Evolutionary conservation across 2,329 filamentous ascomycete species (phyloP).

Genomic region (Tolypocladium paradoxum): DNA sequence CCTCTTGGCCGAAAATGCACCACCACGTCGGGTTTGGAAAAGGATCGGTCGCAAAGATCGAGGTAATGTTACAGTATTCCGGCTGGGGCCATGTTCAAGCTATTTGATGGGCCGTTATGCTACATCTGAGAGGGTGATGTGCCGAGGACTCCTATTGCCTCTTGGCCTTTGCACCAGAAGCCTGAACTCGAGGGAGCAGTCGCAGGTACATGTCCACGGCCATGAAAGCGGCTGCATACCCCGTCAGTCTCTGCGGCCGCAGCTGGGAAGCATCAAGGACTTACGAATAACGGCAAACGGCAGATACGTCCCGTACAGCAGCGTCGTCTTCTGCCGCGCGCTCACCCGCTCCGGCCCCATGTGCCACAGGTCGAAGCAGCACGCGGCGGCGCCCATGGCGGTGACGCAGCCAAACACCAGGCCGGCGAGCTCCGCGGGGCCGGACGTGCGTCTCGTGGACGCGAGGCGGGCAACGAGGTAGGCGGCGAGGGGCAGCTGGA

Average conservation of each 20-base stretch:
- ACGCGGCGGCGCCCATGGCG: slow-evolving; percentile 38
- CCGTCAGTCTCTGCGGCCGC: not conserved
- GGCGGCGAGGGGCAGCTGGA: slow-evolving; percentile 37
- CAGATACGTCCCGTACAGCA: slow-evolving; percentile 39
- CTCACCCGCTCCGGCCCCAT: slow-evolving; percentile 37
- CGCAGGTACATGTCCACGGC: slow-evolving; percentile 44
- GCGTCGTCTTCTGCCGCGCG: slow-evolving; percentile 29
- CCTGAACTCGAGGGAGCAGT: slow-evolving; percentile 32
- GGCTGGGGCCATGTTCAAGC: not conserved
- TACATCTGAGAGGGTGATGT: no score
- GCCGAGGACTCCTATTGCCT: not conserved
- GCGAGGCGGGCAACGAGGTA: slow-evolving; percentile 35
- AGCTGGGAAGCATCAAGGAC: slow-evolving; percentile 12
- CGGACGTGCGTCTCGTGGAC: slow-evolving; percentile 22
- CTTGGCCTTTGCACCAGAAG: slow-evolving; percentile 26
- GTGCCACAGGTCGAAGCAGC: slow-evolving; percentile 37
- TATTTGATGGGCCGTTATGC: not conserved
- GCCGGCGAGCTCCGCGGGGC: slow-evolving; percentile 35
- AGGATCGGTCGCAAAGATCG: not conserved
- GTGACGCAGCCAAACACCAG: slow-evolving; percentile 41
- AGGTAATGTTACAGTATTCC: not conserved
- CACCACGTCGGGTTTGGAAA: not conserved
- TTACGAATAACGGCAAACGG: slow-evolving; percentile 43
- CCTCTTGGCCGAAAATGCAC: not conserved
- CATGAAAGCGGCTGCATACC: slow-evolving; percentile 32